Evolutionary conservation across 2,329 filamentous ascomycete species (phyloP), one percentile per base, ranked within the genome.

Genomic region (Pseudocercospora crystallina): DNA sequence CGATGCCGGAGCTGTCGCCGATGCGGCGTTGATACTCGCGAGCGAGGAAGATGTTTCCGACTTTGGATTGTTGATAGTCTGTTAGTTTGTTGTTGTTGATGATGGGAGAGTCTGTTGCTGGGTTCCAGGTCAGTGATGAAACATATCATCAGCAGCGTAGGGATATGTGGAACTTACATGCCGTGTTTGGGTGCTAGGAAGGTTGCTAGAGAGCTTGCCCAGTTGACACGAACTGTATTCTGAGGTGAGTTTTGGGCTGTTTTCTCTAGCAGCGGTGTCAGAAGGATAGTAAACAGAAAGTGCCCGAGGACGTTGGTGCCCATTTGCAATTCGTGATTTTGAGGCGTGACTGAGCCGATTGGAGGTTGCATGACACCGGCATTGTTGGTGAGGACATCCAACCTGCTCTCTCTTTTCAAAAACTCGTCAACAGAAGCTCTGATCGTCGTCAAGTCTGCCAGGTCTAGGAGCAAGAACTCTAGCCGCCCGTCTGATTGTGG

Each of bases 401-500:
- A 65, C 8, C 65, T 57, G 11, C 56, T 54, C 51, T 75, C 71
- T 40, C 64, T 61, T 4, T 49, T 38, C 8, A 62, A 31, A 49
- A 76, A 75, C 1, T 54, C 56, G 12, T 69, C 57, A 2, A 61
- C 71, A 1, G 65, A 56, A 5, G 49, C 52, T 56, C 59, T 73
- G 63, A 68, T 65, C 8, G 61, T 63, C 2, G 55, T 43, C 36
- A 72, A 60, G 49, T 72, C 68, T 17, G 56, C 58, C 1, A 73
- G 61, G 49, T 81, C 78, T 4, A 81, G 62, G n/a, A 67, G 58
- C n/a, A 80, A 60, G 47, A 75, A 76, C 30, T 69, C 67, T 9
- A 80, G 56, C 1, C 58, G 61, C 20, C 76, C 76, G 2, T 64
- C 66, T 2, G 65, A 74, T 34, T 59, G 52, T 0, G 73, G 70